phyloP scores from a whole-genome alignment of 768 basidiomycete genomes.

The Fomitopsis serialis region DNA sequence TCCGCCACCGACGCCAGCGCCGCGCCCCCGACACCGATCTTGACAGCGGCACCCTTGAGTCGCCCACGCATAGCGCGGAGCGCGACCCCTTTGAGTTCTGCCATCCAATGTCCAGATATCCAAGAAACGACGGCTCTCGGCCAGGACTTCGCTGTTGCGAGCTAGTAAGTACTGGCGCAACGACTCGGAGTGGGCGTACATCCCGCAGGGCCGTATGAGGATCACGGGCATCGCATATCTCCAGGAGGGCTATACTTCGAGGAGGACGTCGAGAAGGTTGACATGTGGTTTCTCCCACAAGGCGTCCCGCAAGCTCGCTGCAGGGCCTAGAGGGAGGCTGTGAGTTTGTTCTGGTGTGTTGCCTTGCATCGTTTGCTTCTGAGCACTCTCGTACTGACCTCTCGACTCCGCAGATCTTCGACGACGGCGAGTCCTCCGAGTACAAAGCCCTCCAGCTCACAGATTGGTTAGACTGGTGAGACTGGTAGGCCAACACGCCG shows the following conservation, averaged over 20 bases:
- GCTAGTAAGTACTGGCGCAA: slow-evolving; percentile 34
- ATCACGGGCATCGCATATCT: slow-evolving; percentile 40
- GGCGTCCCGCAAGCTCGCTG: slow-evolving; percentile 46
- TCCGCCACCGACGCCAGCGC: too few species aligned
- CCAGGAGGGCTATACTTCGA: slow-evolving; percentile 45
- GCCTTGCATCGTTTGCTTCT: not conserved
- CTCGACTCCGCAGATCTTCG: slow-evolving; percentile 35
- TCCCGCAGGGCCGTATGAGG: slow-evolving; percentile 27
- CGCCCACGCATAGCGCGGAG: too few species aligned
- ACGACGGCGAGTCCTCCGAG: slow-evolving; percentile 48
- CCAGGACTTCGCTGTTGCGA: too few species aligned
- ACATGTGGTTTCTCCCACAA: slow-evolving; percentile 37
- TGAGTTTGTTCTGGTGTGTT: slow-evolving; percentile 33
- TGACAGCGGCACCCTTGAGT: too few species aligned
- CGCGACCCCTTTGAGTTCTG: too few species aligned
- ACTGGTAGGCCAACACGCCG: slow-evolving; percentile 45
- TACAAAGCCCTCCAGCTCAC: slow-evolving; percentile 50
- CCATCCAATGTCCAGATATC: too few species aligned
- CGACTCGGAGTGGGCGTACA: slow-evolving; percentile 26
- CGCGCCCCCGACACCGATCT: too few species aligned
- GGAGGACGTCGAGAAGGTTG: slow-evolving; percentile 32
- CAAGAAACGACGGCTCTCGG: too few species aligned
- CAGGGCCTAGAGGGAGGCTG: slow-evolving; percentile 41
- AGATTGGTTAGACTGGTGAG: slow-evolving; percentile 54
- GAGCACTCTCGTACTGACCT: not conserved